phyloP scores from a whole-genome alignment of 2,329 filamentous ascomycete genomes.

The Diplodia intermedia region DNA sequence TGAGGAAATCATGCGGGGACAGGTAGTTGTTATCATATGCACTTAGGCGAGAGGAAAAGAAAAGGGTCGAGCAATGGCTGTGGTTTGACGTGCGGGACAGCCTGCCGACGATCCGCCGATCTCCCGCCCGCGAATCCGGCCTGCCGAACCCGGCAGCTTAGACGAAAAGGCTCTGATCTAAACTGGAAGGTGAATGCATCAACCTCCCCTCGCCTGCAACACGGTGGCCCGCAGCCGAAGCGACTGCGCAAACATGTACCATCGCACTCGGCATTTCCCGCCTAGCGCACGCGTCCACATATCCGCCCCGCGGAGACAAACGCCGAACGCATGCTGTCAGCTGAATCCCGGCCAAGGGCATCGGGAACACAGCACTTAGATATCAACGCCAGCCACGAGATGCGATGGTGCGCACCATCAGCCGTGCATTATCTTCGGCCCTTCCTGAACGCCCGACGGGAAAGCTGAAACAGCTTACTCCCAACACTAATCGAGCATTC shows the following conservation, averaged over 20 bases:
- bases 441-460: background rate
- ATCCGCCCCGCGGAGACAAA: background rate
- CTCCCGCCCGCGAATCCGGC: conserved; percentile 1
- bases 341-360: background rate
- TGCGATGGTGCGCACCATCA: background rate
- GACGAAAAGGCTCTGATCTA: background rate
- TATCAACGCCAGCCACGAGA: too few relatives aligned
- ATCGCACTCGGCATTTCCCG: too few relatives aligned
- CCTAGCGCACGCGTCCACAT: background rate
- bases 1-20: background rate
- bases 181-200: background rate
- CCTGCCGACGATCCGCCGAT: conserved; percentile 25
- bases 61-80: background rate
- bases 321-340: background rate
- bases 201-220: background rate
- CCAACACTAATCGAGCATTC: background rate
- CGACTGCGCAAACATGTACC: background rate
- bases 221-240: background rate
- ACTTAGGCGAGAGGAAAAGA: background rate
- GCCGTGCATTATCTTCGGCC: background rate
- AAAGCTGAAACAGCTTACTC: background rate
- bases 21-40: background rate
- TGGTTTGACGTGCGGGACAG: background rate
- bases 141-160: background rate
- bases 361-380: background rate